These are phyloP conservation scores for Stachybotrys chlorohalonatus DNA, from an alignment of 2,329 filamentous ascomycete genomes.

Conservation along the genomic window DNA sequence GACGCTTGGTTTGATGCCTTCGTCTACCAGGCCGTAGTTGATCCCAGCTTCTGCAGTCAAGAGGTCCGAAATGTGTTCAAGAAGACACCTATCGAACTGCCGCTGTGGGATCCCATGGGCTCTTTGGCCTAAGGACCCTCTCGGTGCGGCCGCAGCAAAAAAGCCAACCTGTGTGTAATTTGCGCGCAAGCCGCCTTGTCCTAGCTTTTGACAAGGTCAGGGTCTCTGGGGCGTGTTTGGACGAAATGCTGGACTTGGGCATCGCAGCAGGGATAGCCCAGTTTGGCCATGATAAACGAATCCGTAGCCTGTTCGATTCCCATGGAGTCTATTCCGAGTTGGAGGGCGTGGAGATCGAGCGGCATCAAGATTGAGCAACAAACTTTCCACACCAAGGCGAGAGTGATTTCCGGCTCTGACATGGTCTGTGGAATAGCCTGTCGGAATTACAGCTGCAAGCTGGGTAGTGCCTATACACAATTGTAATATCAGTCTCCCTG, in stretches of 20 bases:
- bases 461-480: no score
- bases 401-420: no score
- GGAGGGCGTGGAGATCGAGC: no score
- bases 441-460: no score
- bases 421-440: no score
- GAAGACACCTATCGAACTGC: conserved; percentile 61
- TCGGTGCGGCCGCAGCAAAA: conserved; percentile 8
- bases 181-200: background rate
- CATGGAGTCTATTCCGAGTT: no score
- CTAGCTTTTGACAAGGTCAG: background rate
- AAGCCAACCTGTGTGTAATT: background rate
- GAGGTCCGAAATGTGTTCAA: conserved; percentile 62
- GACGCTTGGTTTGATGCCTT: conserved; percentile 75
- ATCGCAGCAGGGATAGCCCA: background rate
- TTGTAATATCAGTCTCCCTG: no score
- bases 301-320: background rate
- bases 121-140: conserved; percentile 45
- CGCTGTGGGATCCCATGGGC: conserved; percentile 76
- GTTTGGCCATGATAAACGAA: background rate
- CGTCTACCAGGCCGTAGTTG: conserved; percentile 78
- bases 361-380: no score
- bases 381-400: no score
- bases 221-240: background rate
- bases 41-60: conserved; percentile 56
- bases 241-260: background rate